Percentiles rank a stretch among this genome's conserved stretches.
These are phyloP conservation scores for Iodosphaeria phyllophila DNA, from an alignment of 2,329 filamentous ascomycete species.

Conservation along the genomic window DNA sequence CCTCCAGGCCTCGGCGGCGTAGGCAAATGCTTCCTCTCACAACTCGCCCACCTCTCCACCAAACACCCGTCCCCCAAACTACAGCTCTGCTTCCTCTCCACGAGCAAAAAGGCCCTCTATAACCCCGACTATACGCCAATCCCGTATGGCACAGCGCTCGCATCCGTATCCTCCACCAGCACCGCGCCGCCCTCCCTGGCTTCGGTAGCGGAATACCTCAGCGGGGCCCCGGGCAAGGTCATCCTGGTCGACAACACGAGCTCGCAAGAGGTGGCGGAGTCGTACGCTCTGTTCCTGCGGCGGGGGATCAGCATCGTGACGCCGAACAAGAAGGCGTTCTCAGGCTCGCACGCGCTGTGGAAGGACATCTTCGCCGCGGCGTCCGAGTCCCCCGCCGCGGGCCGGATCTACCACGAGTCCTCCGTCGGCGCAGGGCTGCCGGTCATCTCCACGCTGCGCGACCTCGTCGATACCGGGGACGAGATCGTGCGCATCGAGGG, in stretches of 20 bases:
- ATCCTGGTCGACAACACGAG: constrained; percentile 93
- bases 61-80: constrained; percentile 52
- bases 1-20: constrained; percentile 70
- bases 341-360: constrained; percentile 64
- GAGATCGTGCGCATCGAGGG: constrained; percentile 84
- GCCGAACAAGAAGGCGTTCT: constrained; percentile 97
- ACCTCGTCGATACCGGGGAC: constrained; percentile 88
- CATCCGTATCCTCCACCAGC: constrained; percentile 43
- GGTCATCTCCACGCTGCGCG: constrained; percentile 81
- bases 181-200: constrained; percentile 47
- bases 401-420: constrained; percentile 89
- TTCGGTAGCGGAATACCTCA: constrained; percentile 61
- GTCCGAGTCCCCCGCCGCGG: constrained; percentile 46
- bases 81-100: constrained; percentile 67
- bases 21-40: constrained; percentile 74
- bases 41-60: constrained; percentile 50
- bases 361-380: constrained; percentile 68
- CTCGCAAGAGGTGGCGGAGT: constrained; percentile 65
- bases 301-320: constrained; percentile 83
- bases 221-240: constrained; percentile 56
- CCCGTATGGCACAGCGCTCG: constrained; percentile 37
- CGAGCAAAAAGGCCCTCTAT: constrained; percentile 68
- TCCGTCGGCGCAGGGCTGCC: constrained; percentile 87
- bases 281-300: constrained; percentile 65
- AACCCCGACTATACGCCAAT: constrained; percentile 53